Evolutionary conservation across 2,329 filamentous ascomycete species (phyloP).

Genomic region (Piedraia hortae): DNA sequence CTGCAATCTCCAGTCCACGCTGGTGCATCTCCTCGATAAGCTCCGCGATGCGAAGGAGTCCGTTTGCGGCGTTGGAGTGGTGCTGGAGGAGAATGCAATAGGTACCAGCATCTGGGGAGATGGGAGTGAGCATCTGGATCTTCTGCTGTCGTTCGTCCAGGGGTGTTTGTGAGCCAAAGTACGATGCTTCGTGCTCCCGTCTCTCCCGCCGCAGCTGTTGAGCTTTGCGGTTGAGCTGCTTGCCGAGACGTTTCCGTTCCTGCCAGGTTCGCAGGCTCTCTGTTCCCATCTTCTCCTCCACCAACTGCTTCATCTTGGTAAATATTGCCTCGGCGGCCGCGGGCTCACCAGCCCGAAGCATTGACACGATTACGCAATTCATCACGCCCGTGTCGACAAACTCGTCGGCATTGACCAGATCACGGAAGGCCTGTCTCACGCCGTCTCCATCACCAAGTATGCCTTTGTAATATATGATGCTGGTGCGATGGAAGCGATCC

Average conservation of each 20-base stretch:
- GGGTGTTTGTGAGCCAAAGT: constrained; percentile 9
- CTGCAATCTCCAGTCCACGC: constrained; percentile 39
- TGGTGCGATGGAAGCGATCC: constrained; percentile 58
- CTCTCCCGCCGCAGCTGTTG: constrained; percentile 18
- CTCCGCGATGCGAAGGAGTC: constrained; percentile 41
- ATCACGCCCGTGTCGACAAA: constrained; percentile 67
- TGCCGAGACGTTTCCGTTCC: constrained; percentile 17
- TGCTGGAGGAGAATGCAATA: constrained; percentile 57
- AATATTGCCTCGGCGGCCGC: constrained; percentile 57
- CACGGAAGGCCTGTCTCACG: constrained; percentile 48
- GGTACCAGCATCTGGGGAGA: constrained; percentile 50
- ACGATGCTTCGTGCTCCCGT: constrained; percentile 21
- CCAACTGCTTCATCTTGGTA: constrained; percentile 46
- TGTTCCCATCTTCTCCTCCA: constrained; percentile 14
- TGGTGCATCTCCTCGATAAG: constrained; percentile 52
- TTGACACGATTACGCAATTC: constrained; percentile 59
- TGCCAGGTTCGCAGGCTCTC: constrained; percentile 13
- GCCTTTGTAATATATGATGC: constrained; percentile 61
- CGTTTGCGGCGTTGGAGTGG: constrained; percentile 38
- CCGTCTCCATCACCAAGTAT: constrained; percentile 44
- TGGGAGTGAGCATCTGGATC: constrained; percentile 36
- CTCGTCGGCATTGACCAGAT: constrained; percentile 62
- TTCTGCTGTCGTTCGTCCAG: constrained; percentile 13
- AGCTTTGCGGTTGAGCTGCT: constrained; percentile 20
- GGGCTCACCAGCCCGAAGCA: constrained; percentile 51